Evolutionary conservation across 2,329 filamentous ascomycete species (phyloP).

Genomic region (Colletotrichum karsti): DNA sequence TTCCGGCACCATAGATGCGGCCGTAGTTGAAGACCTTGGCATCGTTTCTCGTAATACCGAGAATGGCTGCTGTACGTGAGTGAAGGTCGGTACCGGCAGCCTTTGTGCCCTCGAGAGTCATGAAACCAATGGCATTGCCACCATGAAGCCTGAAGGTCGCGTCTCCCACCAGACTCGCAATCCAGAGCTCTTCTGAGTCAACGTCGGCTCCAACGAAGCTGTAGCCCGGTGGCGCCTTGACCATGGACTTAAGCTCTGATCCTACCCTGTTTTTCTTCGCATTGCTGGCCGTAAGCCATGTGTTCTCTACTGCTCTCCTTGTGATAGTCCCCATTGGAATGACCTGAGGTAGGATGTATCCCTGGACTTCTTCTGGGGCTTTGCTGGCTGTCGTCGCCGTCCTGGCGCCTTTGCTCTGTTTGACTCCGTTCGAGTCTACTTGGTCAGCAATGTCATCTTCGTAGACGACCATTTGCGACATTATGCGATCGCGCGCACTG

Average conservation of each 20-base stretch:
- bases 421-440: slow-evolving; percentile 6
- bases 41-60: slow-evolving; percentile 93
- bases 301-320: slow-evolving; percentile 93
- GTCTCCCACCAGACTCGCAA: slow-evolving; percentile 93
- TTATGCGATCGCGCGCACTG: slow-evolving; percentile 91
- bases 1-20: slow-evolving; percentile 95
- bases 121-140: slow-evolving; percentile 97
- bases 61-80: slow-evolving; percentile 88
- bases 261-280: slow-evolving; percentile 96
- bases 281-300: slow-evolving; percentile 97
- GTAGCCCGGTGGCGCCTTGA: slow-evolving; percentile 89
- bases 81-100: slow-evolving; percentile 93
- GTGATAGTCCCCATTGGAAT: slow-evolving; percentile 99
- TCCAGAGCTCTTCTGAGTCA: slow-evolving; percentile 97
- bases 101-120: slow-evolving; percentile 97
- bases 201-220: slow-evolving; percentile 97
- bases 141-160: slow-evolving; percentile 95
- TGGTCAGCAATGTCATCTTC: slow-evolving; percentile 64
- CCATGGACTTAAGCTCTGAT: slow-evolving; percentile 97
- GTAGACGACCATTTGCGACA: slow-evolving; percentile 94
- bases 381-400: slow-evolving; percentile 29
- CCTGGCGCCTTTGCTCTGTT: slow-evolving; percentile 26
- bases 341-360: slow-evolving; percentile 92
- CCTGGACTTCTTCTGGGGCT: slow-evolving; percentile 45
- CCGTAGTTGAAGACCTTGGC: slow-evolving; percentile 99